Percentiles rank a stretch among this genome's conserved stretches.
Evolutionary conservation across 192 early-diverging fungal genomes (phyloP).

Genomic region (Mortierella claussenii): DNA sequence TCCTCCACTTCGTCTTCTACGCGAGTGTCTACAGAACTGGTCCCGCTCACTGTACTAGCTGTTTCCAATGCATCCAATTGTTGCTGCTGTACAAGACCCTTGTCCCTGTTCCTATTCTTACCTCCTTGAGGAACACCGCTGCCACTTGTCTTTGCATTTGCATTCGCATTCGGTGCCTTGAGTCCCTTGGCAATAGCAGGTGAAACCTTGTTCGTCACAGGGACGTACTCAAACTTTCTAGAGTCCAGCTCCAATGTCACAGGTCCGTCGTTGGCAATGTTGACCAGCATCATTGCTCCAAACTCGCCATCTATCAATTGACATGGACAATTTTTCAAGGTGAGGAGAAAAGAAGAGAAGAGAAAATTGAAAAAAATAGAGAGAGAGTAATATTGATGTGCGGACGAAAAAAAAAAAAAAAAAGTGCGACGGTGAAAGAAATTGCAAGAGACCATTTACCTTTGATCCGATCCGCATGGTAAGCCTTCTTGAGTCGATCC

Average conservation of each 20-base stretch:
- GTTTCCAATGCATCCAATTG: background rate
- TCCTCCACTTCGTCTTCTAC: background rate
- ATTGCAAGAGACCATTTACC: no score
- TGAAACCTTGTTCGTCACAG: constrained; percentile 11
- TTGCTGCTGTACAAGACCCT: no score
- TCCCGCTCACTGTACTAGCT: background rate
- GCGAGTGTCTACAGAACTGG: background rate
- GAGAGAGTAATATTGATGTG: background rate
- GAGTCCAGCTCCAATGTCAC: constrained; percentile 69
- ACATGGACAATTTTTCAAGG: background rate
- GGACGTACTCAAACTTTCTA: constrained; percentile 60
- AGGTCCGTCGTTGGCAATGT: constrained; percentile 83
- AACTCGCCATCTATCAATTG: constrained; percentile 88
- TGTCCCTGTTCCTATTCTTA: no score
- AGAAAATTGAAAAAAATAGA: constrained; percentile 2
- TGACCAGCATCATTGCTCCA: constrained; percentile 97
- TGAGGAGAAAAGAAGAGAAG: background rate
- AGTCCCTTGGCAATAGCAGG: constrained; percentile 11
- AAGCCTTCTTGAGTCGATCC: constrained; percentile 67
- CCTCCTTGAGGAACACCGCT: no score
- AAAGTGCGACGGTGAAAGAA: no score
- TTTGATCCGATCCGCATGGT: constrained; percentile 75
- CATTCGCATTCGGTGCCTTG: constrained; percentile 3
- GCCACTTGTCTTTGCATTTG: no score
- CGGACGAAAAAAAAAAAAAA: background rate